Evolutionary conservation across 2,329 filamentous ascomycete genomes (phyloP).

Genomic region (Lachnellula suecica): DNA sequence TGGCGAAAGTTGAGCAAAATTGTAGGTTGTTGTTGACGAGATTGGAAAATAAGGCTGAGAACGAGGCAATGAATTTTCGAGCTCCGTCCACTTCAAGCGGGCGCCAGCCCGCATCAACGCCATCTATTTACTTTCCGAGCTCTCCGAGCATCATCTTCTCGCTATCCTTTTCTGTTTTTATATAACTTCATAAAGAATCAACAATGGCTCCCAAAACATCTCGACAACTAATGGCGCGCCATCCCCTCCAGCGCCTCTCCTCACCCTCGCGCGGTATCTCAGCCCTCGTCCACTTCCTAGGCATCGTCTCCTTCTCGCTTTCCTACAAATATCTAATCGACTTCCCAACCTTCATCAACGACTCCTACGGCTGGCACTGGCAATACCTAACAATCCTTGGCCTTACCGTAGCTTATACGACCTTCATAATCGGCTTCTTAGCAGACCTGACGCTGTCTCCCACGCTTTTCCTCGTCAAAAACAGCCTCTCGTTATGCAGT

Average conservation of each 20-base stretch:
- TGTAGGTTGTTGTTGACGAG: neutral
- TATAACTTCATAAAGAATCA: slow-evolving; percentile 3
- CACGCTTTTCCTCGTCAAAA: slow-evolving; percentile 65
- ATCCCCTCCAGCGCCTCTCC: slow-evolving; percentile 64
- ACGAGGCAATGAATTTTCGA: neutral
- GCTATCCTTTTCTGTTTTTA: neutral
- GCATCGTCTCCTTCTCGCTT: slow-evolving; percentile 51
- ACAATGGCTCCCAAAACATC: slow-evolving; percentile 17
- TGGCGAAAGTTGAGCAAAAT: neutral
- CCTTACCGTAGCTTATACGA: slow-evolving; percentile 57
- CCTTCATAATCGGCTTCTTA: slow-evolving; percentile 60
- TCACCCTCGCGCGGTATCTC: slow-evolving; percentile 66
- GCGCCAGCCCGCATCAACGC: neutral
- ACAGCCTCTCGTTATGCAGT: slow-evolving; percentile 62
- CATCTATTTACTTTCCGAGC: neutral
- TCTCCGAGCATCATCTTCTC: neutral
- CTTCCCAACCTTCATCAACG: slow-evolving; percentile 52
- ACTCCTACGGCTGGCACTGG: slow-evolving; percentile 54
- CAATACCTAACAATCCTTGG: slow-evolving; percentile 72
- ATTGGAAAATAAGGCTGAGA: slow-evolving; percentile 8
- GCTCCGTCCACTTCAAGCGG: neutral
- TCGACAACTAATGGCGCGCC: slow-evolving; percentile 40
- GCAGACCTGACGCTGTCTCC: slow-evolving; percentile 62
- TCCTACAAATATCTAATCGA: slow-evolving; percentile 51
- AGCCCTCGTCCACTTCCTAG: slow-evolving; percentile 57